Conservation (phyloP, 2,329 filamentous ascomycete genomes). For the Xylaria multiplex region DNA sequence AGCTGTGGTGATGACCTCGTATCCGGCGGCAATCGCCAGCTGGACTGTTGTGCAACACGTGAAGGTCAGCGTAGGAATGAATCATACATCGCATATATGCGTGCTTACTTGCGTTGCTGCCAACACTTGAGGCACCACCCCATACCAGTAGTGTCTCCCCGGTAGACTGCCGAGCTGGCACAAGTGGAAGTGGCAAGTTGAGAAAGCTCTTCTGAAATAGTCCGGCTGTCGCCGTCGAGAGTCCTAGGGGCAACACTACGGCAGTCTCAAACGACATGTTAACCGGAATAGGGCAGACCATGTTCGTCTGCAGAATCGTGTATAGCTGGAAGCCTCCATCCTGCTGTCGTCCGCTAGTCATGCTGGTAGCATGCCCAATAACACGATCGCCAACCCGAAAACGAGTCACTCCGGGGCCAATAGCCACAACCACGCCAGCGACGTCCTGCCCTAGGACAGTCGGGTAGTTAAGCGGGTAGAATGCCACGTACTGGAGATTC, state of each 20-base stretch:
- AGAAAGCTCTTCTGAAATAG: slow-evolving; percentile 20
- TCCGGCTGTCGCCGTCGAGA: slow-evolving; percentile 17
- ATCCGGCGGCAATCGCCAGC: slow-evolving; percentile 26
- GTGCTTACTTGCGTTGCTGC: slow-evolving; percentile 28
- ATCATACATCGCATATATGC: background rate
- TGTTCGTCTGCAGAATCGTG: slow-evolving; percentile 17
- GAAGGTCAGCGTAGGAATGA: slow-evolving; percentile 9
- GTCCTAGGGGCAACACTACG: slow-evolving; percentile 14
- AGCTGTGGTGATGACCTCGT: slow-evolving; percentile 28
- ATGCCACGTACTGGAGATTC: slow-evolving; percentile 40
- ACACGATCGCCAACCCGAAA: slow-evolving; percentile 48
- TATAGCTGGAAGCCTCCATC: slow-evolving; percentile 28
- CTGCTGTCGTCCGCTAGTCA: slow-evolving; percentile 34
- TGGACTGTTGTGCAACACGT: slow-evolving; percentile 21
- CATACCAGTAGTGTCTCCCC: slow-evolving; percentile 38
- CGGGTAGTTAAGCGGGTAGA: slow-evolving; percentile 47
- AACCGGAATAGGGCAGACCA: slow-evolving; percentile 15
- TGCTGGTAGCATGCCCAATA: slow-evolving; percentile 31
- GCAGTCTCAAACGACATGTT: slow-evolving; percentile 20
- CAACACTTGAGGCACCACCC: slow-evolving; percentile 42
- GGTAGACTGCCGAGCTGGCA: slow-evolving; percentile 33
- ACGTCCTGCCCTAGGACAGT: slow-evolving; percentile 49
- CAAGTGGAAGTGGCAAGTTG: slow-evolving; percentile 21
- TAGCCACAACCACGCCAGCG: slow-evolving; percentile 48
- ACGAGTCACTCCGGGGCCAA: slow-evolving; percentile 41